Conservation (phyloP, 768 basidiomycete species). For the Russula sp. region DNA sequence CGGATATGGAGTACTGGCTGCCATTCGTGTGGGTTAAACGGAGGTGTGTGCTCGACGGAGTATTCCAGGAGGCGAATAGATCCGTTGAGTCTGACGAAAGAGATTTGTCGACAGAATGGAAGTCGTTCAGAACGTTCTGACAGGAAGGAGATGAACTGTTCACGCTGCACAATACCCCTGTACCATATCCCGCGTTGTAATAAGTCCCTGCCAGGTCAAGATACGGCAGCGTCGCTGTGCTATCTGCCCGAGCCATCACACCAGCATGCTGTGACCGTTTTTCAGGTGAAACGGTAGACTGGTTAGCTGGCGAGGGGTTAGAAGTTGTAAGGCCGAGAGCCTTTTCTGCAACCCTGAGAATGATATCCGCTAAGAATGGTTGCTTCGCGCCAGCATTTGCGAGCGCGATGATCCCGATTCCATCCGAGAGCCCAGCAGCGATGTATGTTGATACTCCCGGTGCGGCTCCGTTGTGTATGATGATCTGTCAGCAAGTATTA, state of each 20-base stretch:
- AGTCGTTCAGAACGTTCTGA: not conserved
- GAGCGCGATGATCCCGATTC: slow-evolving; percentile 29
- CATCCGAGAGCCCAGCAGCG: slow-evolving; percentile 31
- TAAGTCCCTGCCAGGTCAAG: slow-evolving; percentile 8
- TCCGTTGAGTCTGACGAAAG: not conserved
- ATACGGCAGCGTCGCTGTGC: not conserved
- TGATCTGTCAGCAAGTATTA: slow-evolving; percentile 24
- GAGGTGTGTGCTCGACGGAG: not conserved
- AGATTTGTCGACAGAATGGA: not conserved
- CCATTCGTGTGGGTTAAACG: not conserved
- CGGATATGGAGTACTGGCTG: not conserved
- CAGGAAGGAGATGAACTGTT: slow-evolving; percentile 5
- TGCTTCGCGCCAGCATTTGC: slow-evolving; percentile 22
- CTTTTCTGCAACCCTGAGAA: not conserved
- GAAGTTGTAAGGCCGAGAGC: no score
- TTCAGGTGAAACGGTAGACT: not conserved
- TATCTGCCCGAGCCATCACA: not conserved
- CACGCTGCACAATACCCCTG: not conserved
- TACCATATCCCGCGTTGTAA: slow-evolving; percentile 2
- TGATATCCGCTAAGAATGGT: not conserved
- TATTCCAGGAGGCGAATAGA: not conserved
- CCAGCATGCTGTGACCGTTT: not conserved
- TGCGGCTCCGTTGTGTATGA: slow-evolving; percentile 28
- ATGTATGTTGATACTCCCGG: slow-evolving; percentile 31
- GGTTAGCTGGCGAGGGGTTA: no score